Conservation (phyloP, 495 filamentous ascomycete species). For the Ascobolus immersus region DNA sequence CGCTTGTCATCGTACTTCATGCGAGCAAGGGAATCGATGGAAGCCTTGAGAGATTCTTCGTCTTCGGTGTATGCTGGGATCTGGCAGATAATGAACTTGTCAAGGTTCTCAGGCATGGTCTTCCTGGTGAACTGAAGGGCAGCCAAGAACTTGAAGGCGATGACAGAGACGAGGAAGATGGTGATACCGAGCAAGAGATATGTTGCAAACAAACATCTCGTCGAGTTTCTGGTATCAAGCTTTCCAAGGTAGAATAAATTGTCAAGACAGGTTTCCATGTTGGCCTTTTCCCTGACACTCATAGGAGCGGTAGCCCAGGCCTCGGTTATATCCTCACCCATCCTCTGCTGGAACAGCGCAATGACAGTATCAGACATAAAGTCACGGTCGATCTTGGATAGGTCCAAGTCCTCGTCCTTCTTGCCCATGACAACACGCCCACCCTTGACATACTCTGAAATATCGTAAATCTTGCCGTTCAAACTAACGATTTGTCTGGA, state of each 20-base stretch:
- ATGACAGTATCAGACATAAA: conserved; percentile 65
- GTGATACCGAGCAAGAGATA: conserved; percentile 87
- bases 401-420: conserved; percentile 17
- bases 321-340: conserved; percentile 61
- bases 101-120: conserved; percentile 76
- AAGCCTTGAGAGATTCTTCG: conserved; percentile 85
- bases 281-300: conserved; percentile 23
- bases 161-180: conserved; percentile 50
- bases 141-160: conserved; percentile 89
- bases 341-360: conserved; percentile 44
- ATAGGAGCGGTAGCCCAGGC: conserved; percentile 50
- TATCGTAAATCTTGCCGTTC: conserved; percentile 60
- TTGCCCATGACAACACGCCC: conserved; percentile 37
- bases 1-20: conserved; percentile 98
- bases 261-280: conserved; percentile 69
- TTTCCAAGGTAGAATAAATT: conserved; percentile 90
- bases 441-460: conserved; percentile 61
- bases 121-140: conserved; percentile 82
- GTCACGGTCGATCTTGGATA: conserved; percentile 30
- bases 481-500: conserved; percentile 51
- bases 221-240: conserved; percentile 72
- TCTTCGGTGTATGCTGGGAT: conserved; percentile 96
- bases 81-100: conserved; percentile 96
- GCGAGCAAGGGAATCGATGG: conserved; percentile 82
- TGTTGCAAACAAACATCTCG: conserved; percentile 60